Base-by-base conservation (phyloP, 495 filamentous ascomycete species). In the Opeltia flavorubescens region DNA sequence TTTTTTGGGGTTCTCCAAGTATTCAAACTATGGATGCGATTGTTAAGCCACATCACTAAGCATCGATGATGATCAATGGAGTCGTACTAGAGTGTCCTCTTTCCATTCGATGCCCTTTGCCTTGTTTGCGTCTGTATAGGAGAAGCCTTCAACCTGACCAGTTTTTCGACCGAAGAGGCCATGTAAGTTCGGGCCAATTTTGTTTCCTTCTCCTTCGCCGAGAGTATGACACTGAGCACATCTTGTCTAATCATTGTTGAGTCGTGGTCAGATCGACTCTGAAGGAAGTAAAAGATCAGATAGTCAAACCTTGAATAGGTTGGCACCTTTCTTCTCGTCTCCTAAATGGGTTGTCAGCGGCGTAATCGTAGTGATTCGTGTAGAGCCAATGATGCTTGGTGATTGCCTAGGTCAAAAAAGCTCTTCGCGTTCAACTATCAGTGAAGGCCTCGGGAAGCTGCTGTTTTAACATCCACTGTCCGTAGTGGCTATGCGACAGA, bases 111-210 rank as follows among this genome's bases (percentile, higher is more conserved):
- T 77, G 63, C 76, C 87, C 74, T 94, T 94, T 61, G 83, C 70
- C 83, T 95, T 95, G 83, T 99, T 99, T 74, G 91, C 93, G 62
- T 99, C 91, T 68, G 89, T 95, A 80, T 96, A 99, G 59, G 85
- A 73, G 79, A 83, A 99, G 49, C 91, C 93, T 44, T 88, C 85
- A 52, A 88, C 81, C 56, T 78, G 72, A 56, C 91, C 91, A 46
- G 85, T 84, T 77, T 95, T 84, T 61, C 91, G 91, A 64, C 91
- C 91, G 67, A 95, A 96, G 41, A 99, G 84, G 67, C 91, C 91
- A 80, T 89, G 80, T 47, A 99, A 80, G 65, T 88, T 89, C 57
- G 91, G 91, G 65, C 91, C 91, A 68, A 95, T 81, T 78, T 96
- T 96, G 85, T 95, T 89, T 68, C 81, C 72, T 68, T 89, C 93